phyloP scores from a whole-genome alignment of 1,284 basidiomycete genomes.

The Cryptococcus sp. region DNA sequence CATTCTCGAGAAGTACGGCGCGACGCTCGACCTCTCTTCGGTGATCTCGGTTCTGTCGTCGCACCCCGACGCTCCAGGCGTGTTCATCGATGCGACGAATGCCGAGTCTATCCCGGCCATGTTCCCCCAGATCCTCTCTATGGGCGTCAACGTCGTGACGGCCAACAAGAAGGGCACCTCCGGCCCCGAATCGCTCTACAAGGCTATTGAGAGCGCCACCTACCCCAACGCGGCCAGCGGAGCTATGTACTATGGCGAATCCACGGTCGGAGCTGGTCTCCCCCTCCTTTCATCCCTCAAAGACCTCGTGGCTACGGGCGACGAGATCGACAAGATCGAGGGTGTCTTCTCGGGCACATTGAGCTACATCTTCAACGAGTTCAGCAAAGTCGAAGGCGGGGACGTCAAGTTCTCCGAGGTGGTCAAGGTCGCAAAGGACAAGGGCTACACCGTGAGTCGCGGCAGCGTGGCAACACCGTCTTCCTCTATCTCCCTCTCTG shows the following conservation, averaged over 20 bases:
- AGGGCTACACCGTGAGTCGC: slow-evolving; percentile 82
- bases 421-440: slow-evolving; percentile 83
- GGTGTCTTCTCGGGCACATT: slow-evolving; percentile 81
- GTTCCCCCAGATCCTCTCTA: slow-evolving; percentile 79
- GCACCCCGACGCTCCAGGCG: slow-evolving; percentile 62
- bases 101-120: slow-evolving; percentile 77
- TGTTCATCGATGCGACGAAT: slow-evolving; percentile 93
- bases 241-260: slow-evolving; percentile 77
- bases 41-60: slow-evolving; percentile 52
- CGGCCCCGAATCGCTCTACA: slow-evolving; percentile 70
- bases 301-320: slow-evolving; percentile 88
- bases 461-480: neutral
- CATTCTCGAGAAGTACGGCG: slow-evolving; percentile 48
- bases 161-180: slow-evolving; percentile 99
- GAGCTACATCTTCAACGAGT: slow-evolving; percentile 99
- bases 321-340: slow-evolving; percentile 67
- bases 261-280: slow-evolving; percentile 93
- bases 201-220: slow-evolving; percentile 63
- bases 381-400: slow-evolving; percentile 60
- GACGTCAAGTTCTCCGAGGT: slow-evolving; percentile 76
- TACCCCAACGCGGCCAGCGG: slow-evolving; percentile 58
- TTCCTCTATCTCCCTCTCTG: neutral
- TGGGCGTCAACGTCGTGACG: slow-evolving; percentile 85
- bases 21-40: slow-evolving; percentile 54
- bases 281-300: slow-evolving; percentile 90